Evolutionary conservation across 768 basidiomycete genomes (phyloP), one percentile per base, ranked within the genome.

Genomic region (Brasilioporus rufonigricans): DNA sequence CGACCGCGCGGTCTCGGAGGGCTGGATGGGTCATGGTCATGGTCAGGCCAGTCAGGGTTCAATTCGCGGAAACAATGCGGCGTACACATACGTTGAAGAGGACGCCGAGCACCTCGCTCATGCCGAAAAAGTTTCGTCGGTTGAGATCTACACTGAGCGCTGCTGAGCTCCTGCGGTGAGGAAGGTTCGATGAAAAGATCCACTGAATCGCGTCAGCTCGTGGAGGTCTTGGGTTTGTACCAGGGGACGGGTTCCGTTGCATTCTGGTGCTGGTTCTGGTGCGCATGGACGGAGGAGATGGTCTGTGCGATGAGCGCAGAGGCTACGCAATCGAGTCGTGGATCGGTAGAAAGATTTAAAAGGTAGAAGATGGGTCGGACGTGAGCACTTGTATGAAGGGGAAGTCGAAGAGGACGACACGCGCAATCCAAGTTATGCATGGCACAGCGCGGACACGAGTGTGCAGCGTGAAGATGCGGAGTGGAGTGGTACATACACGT

Each of bases 41-140:
- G 46, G 43, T 52, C 23, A 52, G 31, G 52, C 12, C 47, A 57
- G 48, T 66, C 54, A 59, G 60, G 31, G 27, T 24, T 19, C 29
- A 19, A 26, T 14, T 50, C 24, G 41, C 32, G 21, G 13, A 38
- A 31, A 36, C 56, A 48, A 46, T 41, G 45, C 44, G 39, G 48
- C 47, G 50, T 21, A 13, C 27, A 71, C 85, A 44, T 74, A 89
- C 90, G 59, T 90, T 91, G 29, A 86, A 74, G 21, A 92, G 70
- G 19, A 92, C 90, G 21, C 81, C 80, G 33, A 92, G 71, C 50
- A 93, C 83, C 56, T 92, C 90, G 48, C 87, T 81, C 75, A 92
- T 79, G 26, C 91, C 89, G 58, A 92, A 92, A 58, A 91, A 81
- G 57, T 84, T 84, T 52, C 89, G 78, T 64, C 83, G 85, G 65